Evolutionary conservation across 805 yeast species (phyloP), one percentile per base, ranked within the genome.

Genomic region (Yueomyces sinensis): DNA sequence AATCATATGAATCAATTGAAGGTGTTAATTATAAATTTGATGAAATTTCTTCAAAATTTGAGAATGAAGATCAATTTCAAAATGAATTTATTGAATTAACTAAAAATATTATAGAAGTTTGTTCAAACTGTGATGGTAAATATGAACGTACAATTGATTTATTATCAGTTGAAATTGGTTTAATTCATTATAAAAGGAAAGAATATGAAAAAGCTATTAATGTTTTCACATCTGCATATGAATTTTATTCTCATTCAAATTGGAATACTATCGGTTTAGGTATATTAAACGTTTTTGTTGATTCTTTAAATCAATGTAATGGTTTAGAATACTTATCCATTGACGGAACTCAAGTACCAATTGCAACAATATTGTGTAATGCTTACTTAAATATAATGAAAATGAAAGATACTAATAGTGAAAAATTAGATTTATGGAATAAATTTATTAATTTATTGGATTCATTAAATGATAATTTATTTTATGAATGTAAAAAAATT

Each of bases 131-230:
- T 37, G 42, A 36, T 4, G 44, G 44, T 2, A 45, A 42, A 25
- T 64, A 83, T 37, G 68, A 74, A 13, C 67, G 89, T 41, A 67
- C 83, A 0, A 76, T 81, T 5, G 87, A 82, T 46, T 63, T 77
- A 4, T 61, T 91, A 13, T 75, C 87, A 1, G 72, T 82, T 5
- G 95, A 89, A 42, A 65, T 84, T 35, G 95, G 94, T 0, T 50
- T 80, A 9, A 55, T 84, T 14, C 75, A 78, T 39, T 76, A 71
- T 49, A 73, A 71, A 42, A 59, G 63, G 22, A 58, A 67, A 3
- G 65, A 80, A 24, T 78, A 72, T 44, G 65, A 66, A 27, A 67
- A 69, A 30, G 78, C 95, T 1, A 68, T 74, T 13, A 59, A 68
- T 4, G 72, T 82, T 3, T 60, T 89, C 11, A 72, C 73, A 27